Percentiles rank a stretch among this genome's conserved stretches.
Conservation (phyloP, 305 asterid species). For the Fraxinus velutina region DNA sequence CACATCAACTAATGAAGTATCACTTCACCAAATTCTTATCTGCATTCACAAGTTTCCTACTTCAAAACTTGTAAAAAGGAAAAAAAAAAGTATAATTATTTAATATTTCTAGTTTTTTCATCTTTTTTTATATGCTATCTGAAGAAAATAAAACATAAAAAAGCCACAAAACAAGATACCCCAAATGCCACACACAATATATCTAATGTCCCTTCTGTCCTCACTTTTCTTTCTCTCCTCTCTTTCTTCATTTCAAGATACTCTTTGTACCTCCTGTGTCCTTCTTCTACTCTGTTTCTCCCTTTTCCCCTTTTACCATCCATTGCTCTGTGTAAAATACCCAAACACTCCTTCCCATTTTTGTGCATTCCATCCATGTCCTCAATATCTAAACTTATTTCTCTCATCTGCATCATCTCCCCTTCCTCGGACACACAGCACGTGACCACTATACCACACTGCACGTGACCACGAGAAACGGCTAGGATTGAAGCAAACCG, state of each 20-base stretch:
- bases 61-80: not conserved
- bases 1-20: not conserved
- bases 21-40: not conserved
- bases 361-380: constrained; percentile 72
- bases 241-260: constrained; percentile 49
- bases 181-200: constrained; percentile 56
- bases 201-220: constrained; percentile 58
- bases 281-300: constrained; percentile 39
- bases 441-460: constrained; percentile 59
- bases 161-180: constrained; percentile 42
- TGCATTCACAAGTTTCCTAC: not conserved
- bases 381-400: constrained; percentile 70
- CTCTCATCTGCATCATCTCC: constrained; percentile 63
- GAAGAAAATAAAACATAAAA: constrained; percentile 36
- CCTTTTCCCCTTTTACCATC: constrained; percentile 60
- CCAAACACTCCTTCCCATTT: constrained; percentile 82
- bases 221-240: constrained; percentile 53
- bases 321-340: constrained; percentile 52
- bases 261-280: constrained; percentile 37
- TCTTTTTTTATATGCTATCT: constrained; percentile 12
- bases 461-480: constrained; percentile 41
- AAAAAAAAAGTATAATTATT: too few species aligned
- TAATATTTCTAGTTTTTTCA: too few species aligned
- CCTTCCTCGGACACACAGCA: constrained; percentile 62
- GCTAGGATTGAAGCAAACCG: constrained; percentile 51